A percentile compares a stretch with the other conserved stretches of the same genome.
Evolutionary conservation across 331 rosid genomes (phyloP).

Genomic region (Acacia concinna): DNA sequence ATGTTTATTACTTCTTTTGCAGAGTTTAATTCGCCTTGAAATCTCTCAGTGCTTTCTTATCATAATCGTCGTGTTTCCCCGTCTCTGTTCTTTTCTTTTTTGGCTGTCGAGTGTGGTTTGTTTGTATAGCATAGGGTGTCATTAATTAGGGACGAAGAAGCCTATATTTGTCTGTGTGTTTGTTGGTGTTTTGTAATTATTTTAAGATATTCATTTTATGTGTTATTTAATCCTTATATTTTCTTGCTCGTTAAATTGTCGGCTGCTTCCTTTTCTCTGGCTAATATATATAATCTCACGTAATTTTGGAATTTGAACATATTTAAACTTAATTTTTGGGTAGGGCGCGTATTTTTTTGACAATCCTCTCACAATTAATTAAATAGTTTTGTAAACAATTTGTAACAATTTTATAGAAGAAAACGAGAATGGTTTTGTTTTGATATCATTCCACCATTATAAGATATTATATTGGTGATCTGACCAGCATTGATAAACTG

Average conservation of each 20-base stretch:
- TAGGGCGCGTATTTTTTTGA: too few relatives aligned
- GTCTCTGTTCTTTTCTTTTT: background rate
- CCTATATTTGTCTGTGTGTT: background rate
- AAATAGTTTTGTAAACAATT: too few relatives aligned
- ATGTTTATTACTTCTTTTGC: background rate
- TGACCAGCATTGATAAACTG: too few relatives aligned
- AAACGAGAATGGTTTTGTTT: background rate
- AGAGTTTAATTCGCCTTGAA: background rate
- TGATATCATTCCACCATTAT: too few relatives aligned
- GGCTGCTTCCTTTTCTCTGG: background rate
- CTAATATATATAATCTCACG: background rate
- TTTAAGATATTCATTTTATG: background rate
- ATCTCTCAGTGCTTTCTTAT: background rate
- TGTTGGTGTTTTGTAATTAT: background rate
- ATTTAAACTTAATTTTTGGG: background rate
- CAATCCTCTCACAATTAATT: too few relatives aligned
- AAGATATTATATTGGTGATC: too few relatives aligned
- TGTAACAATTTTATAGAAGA: background rate
- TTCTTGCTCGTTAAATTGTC: background rate
- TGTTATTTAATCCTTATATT: background rate
- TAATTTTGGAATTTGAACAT: background rate
- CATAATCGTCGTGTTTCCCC: background rate
- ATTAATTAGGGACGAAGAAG: background rate
- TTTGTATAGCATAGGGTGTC: background rate
- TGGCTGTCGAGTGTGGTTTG: background rate